Conservation (phyloP, 345 rosid genomes). For the Citrus inodora region DNA sequence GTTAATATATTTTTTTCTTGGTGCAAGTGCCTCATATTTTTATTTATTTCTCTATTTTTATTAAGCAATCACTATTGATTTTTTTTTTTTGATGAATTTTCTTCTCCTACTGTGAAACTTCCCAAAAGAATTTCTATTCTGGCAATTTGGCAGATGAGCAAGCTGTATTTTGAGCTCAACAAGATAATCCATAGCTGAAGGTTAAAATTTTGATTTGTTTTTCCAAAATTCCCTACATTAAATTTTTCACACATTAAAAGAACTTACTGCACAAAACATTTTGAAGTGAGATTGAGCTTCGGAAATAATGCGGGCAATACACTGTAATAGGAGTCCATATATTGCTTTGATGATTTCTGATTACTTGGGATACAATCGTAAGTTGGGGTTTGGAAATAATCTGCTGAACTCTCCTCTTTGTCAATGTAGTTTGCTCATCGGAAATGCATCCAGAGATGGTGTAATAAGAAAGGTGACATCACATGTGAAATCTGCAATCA, state of each 20-base stretch:
- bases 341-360: background rate
- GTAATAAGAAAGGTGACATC: constrained; percentile 62
- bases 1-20: background rate
- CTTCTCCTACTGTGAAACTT: background rate
- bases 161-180: too few species aligned
- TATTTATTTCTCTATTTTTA: background rate
- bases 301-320: background rate
- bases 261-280: background rate
- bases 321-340: background rate
- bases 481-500: constrained; percentile 66
- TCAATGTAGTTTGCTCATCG: constrained; percentile 58
- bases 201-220: too few species aligned
- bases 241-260: background rate
- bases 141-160: background rate
- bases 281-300: background rate
- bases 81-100: background rate
- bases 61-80: too few species aligned
- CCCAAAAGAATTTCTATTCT: background rate
- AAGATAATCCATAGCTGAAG: too few species aligned
- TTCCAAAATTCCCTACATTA: background rate
- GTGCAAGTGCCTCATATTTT: background rate
- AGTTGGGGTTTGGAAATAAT: background rate
- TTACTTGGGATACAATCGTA: background rate
- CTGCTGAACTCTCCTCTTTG: constrained; percentile 7
- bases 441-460: constrained; percentile 73